Evolutionary conservation across 768 basidiomycete genomes (phyloP).

Genomic region (Glaciozyma antarctica): DNA sequence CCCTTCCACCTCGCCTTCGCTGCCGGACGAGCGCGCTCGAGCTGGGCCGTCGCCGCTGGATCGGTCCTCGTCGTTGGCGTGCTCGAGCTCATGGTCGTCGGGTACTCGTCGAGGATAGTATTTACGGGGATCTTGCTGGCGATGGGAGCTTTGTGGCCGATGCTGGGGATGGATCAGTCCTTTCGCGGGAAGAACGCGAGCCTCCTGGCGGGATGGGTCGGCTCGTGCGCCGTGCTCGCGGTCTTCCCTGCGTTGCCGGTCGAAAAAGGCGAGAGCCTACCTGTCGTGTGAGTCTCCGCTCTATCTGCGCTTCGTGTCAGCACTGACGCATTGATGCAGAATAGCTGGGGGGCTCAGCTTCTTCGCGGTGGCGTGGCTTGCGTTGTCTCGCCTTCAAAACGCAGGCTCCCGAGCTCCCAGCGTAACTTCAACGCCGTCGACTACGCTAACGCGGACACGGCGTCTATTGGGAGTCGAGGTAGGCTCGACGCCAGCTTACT

Average conservation of each 20-base stretch:
- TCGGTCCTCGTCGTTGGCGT: background rate
- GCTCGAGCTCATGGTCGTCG: slow-evolving; percentile 36
- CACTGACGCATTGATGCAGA: background rate
- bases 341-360: background rate
- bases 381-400: background rate
- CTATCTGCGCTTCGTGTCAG: too few species aligned
- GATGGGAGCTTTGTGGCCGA: slow-evolving; percentile 60
- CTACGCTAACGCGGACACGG: background rate
- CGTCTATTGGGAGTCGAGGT: background rate
- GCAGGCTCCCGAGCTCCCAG: background rate
- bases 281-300: slow-evolving; percentile 49
- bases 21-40: background rate
- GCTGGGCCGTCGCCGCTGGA: background rate
- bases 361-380: background rate
- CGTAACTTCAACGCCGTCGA: too few species aligned
- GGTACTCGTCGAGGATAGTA: slow-evolving; percentile 59
- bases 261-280: slow-evolving; percentile 57
- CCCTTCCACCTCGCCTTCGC: slow-evolving; percentile 4
- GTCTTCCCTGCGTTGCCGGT: slow-evolving; percentile 65
- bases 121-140: slow-evolving; percentile 59
- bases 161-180: slow-evolving; percentile 46
- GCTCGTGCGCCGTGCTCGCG: slow-evolving; percentile 49
- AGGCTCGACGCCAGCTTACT: background rate
- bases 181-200: slow-evolving; percentile 36
- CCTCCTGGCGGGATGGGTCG: slow-evolving; percentile 45